Evolutionary conservation across 805 yeast species (phyloP).

Genomic region (Nakazawaea populi): DNA sequence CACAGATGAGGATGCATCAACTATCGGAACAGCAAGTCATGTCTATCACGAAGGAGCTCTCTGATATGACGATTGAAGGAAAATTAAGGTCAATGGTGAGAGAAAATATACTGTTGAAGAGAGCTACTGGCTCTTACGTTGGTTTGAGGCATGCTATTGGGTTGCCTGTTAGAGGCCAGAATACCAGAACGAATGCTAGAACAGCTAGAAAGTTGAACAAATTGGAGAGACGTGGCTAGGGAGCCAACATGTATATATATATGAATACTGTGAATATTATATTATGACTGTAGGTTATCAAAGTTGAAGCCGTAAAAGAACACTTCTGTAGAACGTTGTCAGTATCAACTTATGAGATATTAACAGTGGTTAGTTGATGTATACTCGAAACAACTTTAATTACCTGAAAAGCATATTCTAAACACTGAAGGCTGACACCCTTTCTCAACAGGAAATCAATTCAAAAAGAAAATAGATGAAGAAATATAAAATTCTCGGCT

Average conservation of each 20-base stretch:
- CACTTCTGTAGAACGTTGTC: neutral
- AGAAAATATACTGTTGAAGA: conserved; percentile 74
- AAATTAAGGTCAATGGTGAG: conserved; percentile 67
- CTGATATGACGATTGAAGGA: conserved; percentile 79
- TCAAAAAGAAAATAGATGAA: neutral
- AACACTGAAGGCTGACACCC: too few species aligned
- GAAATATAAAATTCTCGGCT: neutral
- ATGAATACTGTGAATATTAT: neutral
- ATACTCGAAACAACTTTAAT: too few species aligned
- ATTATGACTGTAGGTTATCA: neutral
- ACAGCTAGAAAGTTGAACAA: conserved; percentile 86
- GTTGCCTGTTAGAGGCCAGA: conserved; percentile 81
- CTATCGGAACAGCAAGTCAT: conserved; percentile 81
- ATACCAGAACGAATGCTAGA: conserved; percentile 83
- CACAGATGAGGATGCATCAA: conserved; percentile 92
- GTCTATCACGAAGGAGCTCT: conserved; percentile 81
- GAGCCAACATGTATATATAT: too few species aligned
- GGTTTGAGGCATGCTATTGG: conserved; percentile 90
- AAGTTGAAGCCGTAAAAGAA: too few species aligned
- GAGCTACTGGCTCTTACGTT: conserved; percentile 74
- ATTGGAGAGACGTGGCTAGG: conserved; percentile 52
- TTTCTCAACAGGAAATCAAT: neutral
- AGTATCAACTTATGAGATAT: neutral
- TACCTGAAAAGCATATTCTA: too few species aligned
- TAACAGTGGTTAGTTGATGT: too few species aligned